Evolutionary conservation across 1,139 yeast species (phyloP).

Genomic region (Chernovozyma aurita): DNA sequence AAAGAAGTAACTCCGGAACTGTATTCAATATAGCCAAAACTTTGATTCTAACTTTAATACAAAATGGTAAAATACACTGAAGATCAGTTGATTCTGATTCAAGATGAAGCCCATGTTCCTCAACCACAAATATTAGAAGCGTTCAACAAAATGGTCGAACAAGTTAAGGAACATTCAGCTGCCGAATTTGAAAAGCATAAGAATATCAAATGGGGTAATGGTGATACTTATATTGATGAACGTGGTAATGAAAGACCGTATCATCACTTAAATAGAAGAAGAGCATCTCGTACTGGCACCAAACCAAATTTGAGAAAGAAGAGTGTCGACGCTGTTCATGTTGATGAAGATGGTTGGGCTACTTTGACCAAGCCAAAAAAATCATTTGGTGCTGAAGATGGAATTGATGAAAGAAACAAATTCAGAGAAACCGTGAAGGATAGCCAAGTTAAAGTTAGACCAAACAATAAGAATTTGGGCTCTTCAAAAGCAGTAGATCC

Average conservation of each 20-base stretch:
- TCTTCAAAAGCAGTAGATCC: slow-evolving; percentile 71
- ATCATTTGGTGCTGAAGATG: slow-evolving; percentile 47
- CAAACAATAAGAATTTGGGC: slow-evolving; percentile 70
- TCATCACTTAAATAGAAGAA: slow-evolving; percentile 51
- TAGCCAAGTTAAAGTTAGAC: slow-evolving; percentile 47
- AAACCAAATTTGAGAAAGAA: slow-evolving; percentile 58
- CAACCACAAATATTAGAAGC: slow-evolving; percentile 60
- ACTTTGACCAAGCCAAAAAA: slow-evolving; percentile 52
- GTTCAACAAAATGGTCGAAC: slow-evolving; percentile 62
- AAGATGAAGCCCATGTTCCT: slow-evolving; percentile 55
- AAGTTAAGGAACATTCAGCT: slow-evolving; percentile 48
- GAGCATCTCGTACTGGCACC: slow-evolving; percentile 48
- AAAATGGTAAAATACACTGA: slow-evolving; percentile 62
- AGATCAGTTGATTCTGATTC: slow-evolving; percentile 59
- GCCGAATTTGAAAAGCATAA: slow-evolving; percentile 28
- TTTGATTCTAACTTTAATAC: too few species aligned
- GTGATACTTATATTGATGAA: slow-evolving; percentile 48
- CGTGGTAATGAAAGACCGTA: slow-evolving; percentile 46
- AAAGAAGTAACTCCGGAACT: too few species aligned
- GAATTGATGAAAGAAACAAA: slow-evolving; percentile 41
- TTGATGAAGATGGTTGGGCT: slow-evolving; percentile 82
- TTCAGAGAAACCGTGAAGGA: slow-evolving; percentile 45
- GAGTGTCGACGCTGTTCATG: slow-evolving; percentile 49
- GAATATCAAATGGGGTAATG: slow-evolving; percentile 33
- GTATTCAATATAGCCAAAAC: too few species aligned